Base-by-base conservation (phyloP, 805 yeast species). In the Saturnispora dispora region DNA sequence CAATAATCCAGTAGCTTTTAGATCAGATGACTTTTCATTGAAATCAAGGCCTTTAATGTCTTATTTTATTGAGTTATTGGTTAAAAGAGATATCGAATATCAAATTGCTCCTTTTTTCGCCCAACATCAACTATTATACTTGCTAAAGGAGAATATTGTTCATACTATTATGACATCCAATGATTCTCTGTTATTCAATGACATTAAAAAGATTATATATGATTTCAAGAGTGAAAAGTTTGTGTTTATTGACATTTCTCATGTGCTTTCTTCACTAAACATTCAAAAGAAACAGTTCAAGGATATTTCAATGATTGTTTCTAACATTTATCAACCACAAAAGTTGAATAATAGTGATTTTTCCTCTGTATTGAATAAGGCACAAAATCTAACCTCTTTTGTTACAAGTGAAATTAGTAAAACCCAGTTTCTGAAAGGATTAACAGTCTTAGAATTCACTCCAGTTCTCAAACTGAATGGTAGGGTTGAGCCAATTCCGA, bases 81-180 rank as follows among this genome's bases (percentile, higher is more conserved):
- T 74, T 36, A 76, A 74, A 20, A 71, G 74, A 46, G 75, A 71
- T 3, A 67, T 87, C 11, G 84, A 82, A 53, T 90, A 76, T 62
- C 66, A 88, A 52, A 78, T 89, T 11, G 85, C 96, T 35, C 98
- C 98, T 5, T 89, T 81, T 62, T 74, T 81, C 43, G 80, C 96
- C 0, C 81, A 88, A 68, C 77, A 82, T 40, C 96, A 91, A 66
- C 72, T 93, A 59, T 79, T 85, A 6, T 88, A 88, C 60, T 68
- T 91, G 59, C 74, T 75, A 55, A 76, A 76, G 44, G 71, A 71
- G 46, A 73, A 71, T 0, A 68, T 72, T 45, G 77, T 91, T 47
- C 89, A 90, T 64, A 81, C 85, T 5, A 79, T 90, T 36, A 86
- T 81, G 66, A 33, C 47, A 15, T 45, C 40, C 6, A 83, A 89